Evolutionary conservation across 192 early-diverging fungal species (phyloP).

Genomic region (Entomortierella lignicola): DNA sequence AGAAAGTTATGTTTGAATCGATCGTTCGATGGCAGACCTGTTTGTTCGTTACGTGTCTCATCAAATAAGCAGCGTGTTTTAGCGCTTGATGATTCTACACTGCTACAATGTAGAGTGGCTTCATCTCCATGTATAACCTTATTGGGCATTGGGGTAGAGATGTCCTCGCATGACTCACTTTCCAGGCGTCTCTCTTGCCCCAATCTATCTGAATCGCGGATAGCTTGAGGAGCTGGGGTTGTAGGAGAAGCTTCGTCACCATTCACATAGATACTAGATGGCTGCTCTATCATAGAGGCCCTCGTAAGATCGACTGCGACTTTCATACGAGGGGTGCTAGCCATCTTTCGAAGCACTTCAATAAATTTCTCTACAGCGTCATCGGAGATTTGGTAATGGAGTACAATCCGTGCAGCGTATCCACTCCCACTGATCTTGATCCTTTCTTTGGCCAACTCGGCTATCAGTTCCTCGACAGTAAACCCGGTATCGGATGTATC

Average conservation of each 20-base stretch:
- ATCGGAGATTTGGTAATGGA: conserved; percentile 74
- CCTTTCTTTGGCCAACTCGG: conserved; percentile 56
- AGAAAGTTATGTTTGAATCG: not conserved
- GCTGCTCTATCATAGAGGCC: conserved; percentile 13
- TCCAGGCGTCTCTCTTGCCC: not conserved
- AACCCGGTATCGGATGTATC: conserved; percentile 61
- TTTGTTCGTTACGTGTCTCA: not conserved
- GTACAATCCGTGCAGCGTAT: conserved; percentile 65
- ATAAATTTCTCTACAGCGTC: conserved; percentile 64
- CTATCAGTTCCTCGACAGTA: conserved; percentile 57
- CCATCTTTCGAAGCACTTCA: conserved; percentile 37
- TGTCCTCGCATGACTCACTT: not conserved
- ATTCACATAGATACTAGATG: not conserved
- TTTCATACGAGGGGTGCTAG: conserved; percentile 21
- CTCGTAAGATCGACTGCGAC: conserved; percentile 18
- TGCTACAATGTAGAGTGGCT: not conserved
- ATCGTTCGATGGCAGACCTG: not conserved
- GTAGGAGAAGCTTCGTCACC: not conserved
- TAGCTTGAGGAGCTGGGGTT: not conserved
- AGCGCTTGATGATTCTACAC: not conserved
- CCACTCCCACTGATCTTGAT: conserved; percentile 66
- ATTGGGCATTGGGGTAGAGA: not conserved
- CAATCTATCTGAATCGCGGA: not conserved
- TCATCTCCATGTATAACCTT: not conserved
- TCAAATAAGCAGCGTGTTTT: conserved; percentile 23